phyloP scores from a whole-genome alignment of 805 yeast species.

The Yueomyces sp. region DNA sequence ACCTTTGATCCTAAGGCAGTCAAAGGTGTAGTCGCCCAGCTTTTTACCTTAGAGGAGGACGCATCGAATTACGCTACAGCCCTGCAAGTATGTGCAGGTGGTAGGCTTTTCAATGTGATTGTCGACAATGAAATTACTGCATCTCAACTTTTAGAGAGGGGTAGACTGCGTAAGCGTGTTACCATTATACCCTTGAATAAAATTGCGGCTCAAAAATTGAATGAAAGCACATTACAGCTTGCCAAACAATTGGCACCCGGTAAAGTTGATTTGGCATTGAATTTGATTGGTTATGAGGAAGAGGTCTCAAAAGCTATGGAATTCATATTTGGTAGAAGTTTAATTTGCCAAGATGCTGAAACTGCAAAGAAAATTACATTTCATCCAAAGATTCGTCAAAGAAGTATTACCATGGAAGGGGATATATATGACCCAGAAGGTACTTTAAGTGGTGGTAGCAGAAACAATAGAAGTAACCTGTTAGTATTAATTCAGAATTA shows the following conservation, averaged over 20 bases:
- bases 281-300: conserved; percentile 59
- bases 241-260: conserved; percentile 76
- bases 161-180: conserved; percentile 66
- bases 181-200: conserved; percentile 89
- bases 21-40: conserved; percentile 81
- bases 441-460: conserved; percentile 88
- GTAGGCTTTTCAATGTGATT: conserved; percentile 74
- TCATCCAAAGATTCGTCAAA: conserved; percentile 63
- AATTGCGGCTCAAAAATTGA: conserved; percentile 48
- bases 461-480: conserved; percentile 44
- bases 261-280: conserved; percentile 79
- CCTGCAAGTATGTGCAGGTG: conserved; percentile 89
- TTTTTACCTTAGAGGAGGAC: conserved; percentile 49
- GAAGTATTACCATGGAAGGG: conserved; percentile 84
- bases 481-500: conserved; percentile 54
- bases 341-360: conserved; percentile 76
- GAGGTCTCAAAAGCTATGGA: conserved; percentile 76
- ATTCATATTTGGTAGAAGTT: conserved; percentile 80
- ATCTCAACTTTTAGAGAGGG: conserved; percentile 65
- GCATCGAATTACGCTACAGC: conserved; percentile 61
- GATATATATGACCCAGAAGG: conserved; percentile 96
- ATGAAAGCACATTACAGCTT: conserved; percentile 35
- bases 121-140: conserved; percentile 83
- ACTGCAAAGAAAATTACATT: conserved; percentile 85
- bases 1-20: conserved; percentile 50